These are phyloP conservation scores for Pythium coloratum DNA, from an alignment of 352 stramenopile species.

Conservation along the genomic window DNA sequence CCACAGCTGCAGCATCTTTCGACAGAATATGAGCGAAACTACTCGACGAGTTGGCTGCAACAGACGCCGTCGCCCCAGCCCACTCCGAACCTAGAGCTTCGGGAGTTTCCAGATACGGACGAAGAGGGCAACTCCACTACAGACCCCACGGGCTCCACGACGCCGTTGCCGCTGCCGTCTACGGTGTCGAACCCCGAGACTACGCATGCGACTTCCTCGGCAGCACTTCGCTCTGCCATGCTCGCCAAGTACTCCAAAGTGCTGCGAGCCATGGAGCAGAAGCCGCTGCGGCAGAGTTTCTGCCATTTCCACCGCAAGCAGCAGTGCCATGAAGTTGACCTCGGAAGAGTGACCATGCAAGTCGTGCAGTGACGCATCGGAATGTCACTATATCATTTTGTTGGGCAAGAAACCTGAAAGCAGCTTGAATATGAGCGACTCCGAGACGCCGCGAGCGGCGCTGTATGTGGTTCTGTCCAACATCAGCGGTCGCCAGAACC, in stretches of 20 bases:
- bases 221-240: slow-evolving; percentile 23
- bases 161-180: slow-evolving; percentile 14
- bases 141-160: not conserved
- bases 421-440: not conserved
- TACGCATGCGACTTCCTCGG: slow-evolving; percentile 19
- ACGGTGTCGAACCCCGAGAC: slow-evolving; percentile 16
- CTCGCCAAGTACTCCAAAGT: slow-evolving; percentile 67
- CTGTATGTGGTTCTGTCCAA: slow-evolving; percentile 81
- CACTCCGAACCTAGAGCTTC: slow-evolving; percentile 26
- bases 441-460: slow-evolving; percentile 24
- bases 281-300: slow-evolving; percentile 48
- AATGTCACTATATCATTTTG: slow-evolving; percentile 1
- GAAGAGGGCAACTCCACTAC: not conserved
- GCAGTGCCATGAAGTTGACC: slow-evolving; percentile 43
- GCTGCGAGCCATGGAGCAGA: slow-evolving; percentile 39
- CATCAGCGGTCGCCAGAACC: slow-evolving; percentile 67
- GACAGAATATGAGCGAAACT: slow-evolving; percentile 21
- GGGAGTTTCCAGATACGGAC: slow-evolving; percentile 8
- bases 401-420: not conserved
- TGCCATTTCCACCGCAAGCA: slow-evolving; percentile 66
- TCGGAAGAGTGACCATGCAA: slow-evolving; percentile 35
- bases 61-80: slow-evolving; percentile 13
- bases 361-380: slow-evolving; percentile 28
- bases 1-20: slow-evolving; percentile 15
- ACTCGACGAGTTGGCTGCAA: slow-evolving; percentile 2